These are phyloP conservation scores for Orbilia ellipsospora DNA, from an alignment of 2,329 filamentous ascomycete species.

Conservation along the genomic window DNA sequence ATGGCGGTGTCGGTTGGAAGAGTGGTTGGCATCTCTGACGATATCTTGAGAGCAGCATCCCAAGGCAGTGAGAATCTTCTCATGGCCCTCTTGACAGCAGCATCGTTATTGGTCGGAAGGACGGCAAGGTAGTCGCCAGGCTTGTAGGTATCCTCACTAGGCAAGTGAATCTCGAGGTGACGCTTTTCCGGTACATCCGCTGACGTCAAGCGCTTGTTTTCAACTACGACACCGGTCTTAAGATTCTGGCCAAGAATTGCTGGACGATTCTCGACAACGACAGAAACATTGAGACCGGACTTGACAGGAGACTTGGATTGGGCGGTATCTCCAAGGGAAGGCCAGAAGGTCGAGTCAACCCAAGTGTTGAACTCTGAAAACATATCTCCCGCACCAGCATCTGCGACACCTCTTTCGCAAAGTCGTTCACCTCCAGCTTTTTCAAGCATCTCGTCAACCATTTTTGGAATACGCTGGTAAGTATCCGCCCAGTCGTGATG, in stretches of 20 bases:
- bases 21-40: slow-evolving; percentile 66
- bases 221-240: slow-evolving; percentile 70
- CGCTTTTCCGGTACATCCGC: slow-evolving; percentile 70
- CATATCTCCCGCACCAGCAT: slow-evolving; percentile 73
- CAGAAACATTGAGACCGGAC: slow-evolving; percentile 52
- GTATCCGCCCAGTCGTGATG: slow-evolving; percentile 70
- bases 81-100: slow-evolving; percentile 73
- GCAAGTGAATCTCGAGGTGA: slow-evolving; percentile 75
- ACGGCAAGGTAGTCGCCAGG: slow-evolving; percentile 82
- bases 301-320: slow-evolving; percentile 60
- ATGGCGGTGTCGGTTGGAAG: slow-evolving; percentile 70
- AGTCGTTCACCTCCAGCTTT: slow-evolving; percentile 67
- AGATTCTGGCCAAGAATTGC: slow-evolving; percentile 73
- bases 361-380: slow-evolving; percentile 76
- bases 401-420: slow-evolving; percentile 68
- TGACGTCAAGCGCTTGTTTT: slow-evolving; percentile 67
- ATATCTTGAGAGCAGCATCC: slow-evolving; percentile 75
- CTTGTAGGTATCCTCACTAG: slow-evolving; percentile 73
- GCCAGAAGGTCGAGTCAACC: slow-evolving; percentile 71
- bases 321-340: slow-evolving; percentile 63
- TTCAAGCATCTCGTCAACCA: slow-evolving; percentile 70
- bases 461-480: slow-evolving; percentile 74
- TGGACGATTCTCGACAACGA: slow-evolving; percentile 63
- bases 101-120: slow-evolving; percentile 75
- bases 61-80: slow-evolving; percentile 73